These are phyloP conservation scores for Suillus tomentosus DNA, from an alignment of 768 basidiomycete species.

Conservation along the genomic window DNA sequence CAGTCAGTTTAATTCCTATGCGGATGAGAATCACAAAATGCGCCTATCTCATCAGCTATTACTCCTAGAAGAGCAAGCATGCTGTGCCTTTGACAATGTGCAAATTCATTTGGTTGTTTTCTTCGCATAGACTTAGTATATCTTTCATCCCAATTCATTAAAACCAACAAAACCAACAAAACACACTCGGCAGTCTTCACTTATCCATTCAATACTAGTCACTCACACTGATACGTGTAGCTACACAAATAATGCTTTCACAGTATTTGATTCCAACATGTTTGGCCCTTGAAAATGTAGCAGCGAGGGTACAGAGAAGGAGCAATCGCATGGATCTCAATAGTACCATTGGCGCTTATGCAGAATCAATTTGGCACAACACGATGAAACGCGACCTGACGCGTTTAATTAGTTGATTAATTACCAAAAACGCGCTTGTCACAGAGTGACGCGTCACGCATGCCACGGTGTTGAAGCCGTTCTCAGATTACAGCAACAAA, in stretches of 20 bases:
- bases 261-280: background rate
- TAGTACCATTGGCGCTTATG: background rate
- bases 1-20: background rate
- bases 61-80: background rate
- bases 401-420: slow-evolving; percentile 18
- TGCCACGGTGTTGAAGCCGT: slow-evolving; percentile 14
- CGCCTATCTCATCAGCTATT: background rate
- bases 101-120: background rate
- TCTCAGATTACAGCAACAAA: slow-evolving; percentile 10
- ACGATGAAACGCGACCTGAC: slow-evolving; percentile 21
- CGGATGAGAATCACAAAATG: background rate
- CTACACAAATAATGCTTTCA: background rate
- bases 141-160: background rate
- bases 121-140: background rate
- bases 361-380: background rate
- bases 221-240: background rate
- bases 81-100: background rate
- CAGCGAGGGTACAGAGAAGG: background rate
- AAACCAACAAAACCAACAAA: no score
- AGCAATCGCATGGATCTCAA: background rate
- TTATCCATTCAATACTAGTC: background rate
- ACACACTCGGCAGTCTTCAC: background rate
- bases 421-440: slow-evolving; percentile 38
- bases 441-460: slow-evolving; percentile 34
- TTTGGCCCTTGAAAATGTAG: background rate